Percentiles rank a stretch among this genome's conserved stretches.
Conservation (phyloP, 306 rosid genomes). For the Ormosia emarginata region DNA sequence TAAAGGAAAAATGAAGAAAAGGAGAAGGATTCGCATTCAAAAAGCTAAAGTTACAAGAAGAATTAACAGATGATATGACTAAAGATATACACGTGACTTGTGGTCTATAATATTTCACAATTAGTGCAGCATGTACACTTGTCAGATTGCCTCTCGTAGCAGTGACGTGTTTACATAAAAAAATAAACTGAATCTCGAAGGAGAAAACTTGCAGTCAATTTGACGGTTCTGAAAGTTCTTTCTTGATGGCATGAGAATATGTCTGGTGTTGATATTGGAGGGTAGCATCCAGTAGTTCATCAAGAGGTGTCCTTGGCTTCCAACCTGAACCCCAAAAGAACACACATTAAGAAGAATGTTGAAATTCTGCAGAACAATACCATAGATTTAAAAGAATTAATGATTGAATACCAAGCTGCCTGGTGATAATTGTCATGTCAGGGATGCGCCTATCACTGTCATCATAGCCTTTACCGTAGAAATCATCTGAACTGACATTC, state of each 20-base stretch:
- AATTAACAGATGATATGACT: slow-evolving; percentile 2
- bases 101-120: slow-evolving; percentile 21
- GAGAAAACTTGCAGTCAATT: slow-evolving; percentile 15
- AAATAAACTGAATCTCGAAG: background rate
- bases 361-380: background rate
- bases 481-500: slow-evolving; percentile 60
- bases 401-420: slow-evolving; percentile 64
- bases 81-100: slow-evolving; percentile 28
- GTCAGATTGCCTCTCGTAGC: slow-evolving; percentile 2
- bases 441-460: slow-evolving; percentile 89
- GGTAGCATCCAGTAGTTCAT: slow-evolving; percentile 72
- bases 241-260: slow-evolving; percentile 64
- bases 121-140: slow-evolving; percentile 25
- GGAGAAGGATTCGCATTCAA: background rate
- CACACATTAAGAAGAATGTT: background rate
- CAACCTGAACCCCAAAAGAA: slow-evolving; percentile 46
- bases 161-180: background rate
- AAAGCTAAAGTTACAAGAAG: slow-evolving; percentile 13
- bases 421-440: slow-evolving; percentile 77
- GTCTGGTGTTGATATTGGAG: slow-evolving; percentile 83
- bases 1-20: background rate
- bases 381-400: background rate
- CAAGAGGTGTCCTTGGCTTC: slow-evolving; percentile 74
- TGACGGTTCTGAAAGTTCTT: slow-evolving; percentile 51
- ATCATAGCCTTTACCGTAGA: slow-evolving; percentile 83